phyloP scores from a whole-genome alignment of 2,329 filamentous ascomycete genomes.

The Pseudogymnoascus sp. region DNA sequence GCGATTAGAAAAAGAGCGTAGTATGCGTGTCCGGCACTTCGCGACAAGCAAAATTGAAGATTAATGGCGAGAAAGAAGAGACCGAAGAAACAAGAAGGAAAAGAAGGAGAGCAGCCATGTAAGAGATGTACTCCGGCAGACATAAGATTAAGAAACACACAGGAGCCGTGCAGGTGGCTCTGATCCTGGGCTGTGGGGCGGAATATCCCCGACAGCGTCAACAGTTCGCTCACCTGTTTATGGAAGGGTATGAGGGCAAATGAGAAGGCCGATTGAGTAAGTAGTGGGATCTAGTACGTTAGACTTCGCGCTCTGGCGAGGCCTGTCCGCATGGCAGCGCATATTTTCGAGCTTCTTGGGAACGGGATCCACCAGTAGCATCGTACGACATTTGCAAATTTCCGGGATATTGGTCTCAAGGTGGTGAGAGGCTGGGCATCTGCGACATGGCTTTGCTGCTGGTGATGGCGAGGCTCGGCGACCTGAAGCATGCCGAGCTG shows the following conservation, averaged over 20 bases:
- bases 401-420: constrained; percentile 3
- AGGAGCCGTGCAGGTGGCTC: constrained; percentile 2
- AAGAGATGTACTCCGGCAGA: not conserved
- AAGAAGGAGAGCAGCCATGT: constrained; percentile 1
- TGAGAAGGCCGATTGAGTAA: not conserved
- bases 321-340: not conserved
- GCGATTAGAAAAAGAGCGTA: constrained; percentile 8
- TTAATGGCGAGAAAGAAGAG: constrained; percentile 1
- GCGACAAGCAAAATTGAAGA: not conserved
- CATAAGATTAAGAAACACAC: constrained; percentile 3
- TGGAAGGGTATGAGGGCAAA: constrained; percentile 2
- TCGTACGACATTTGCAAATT: constrained; percentile 3
- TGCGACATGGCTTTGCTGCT: not conserved
- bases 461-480: constrained; percentile 8
- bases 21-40: constrained; percentile 1
- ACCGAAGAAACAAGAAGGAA: constrained; percentile 1
- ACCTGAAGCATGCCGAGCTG: constrained; percentile 1
- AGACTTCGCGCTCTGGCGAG: constrained; percentile 8
- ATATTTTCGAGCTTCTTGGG: not conserved
- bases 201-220: not conserved
- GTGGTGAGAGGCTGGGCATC: constrained; percentile 6
- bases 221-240: not conserved
- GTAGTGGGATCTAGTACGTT: constrained; percentile 3
- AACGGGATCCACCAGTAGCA: not conserved
- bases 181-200: not conserved